phyloP scores from a whole-genome alignment of 164 flowering plant genomes.

The Vitis riparia region DNA sequence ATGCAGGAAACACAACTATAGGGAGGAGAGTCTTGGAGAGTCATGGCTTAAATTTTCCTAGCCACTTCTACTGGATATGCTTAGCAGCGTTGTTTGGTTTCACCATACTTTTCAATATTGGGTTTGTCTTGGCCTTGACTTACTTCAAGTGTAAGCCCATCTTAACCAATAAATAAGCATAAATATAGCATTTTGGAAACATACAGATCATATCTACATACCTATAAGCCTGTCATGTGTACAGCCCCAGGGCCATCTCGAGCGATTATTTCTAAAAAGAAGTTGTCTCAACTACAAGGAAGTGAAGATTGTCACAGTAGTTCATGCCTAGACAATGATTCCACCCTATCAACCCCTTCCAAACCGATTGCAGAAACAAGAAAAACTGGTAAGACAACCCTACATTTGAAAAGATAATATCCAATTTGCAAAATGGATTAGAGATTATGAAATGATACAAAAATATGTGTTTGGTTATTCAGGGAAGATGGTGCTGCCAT shows the following conservation, averaged over 20 bases:
- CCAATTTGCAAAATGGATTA: no score
- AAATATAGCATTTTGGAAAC: not conserved
- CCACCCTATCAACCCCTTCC: conserved; percentile 1
- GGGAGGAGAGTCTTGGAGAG: conserved; percentile 22
- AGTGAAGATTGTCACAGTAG: conserved; percentile 13
- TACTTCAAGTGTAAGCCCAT: conserved; percentile 37
- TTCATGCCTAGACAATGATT: not conserved
- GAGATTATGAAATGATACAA: not conserved
- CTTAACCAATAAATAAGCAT: not conserved
- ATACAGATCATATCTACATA: not conserved
- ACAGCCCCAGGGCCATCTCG: conserved; percentile 35
- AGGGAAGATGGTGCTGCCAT: conserved; percentile 40
- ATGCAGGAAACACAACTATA: conserved; percentile 24
- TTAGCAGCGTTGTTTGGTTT: conserved; percentile 49
- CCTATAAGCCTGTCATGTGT: not conserved
- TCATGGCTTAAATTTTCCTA: conserved; percentile 34
- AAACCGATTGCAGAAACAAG: conserved; percentile 7
- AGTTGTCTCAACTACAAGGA: conserved; percentile 27
- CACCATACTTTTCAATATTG: conserved; percentile 38
- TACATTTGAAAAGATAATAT: not conserved
- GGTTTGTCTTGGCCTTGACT: conserved; percentile 43
- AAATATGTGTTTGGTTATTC: conserved; percentile 3
- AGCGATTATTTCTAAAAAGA: conserved; percentile 39
- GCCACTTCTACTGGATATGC: conserved; percentile 54
- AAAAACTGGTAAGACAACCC: conserved; percentile 10